Percentiles rank a stretch among this genome's conserved stretches.
phyloP scores from a whole-genome alignment of 768 basidiomycete species.

The Pleurotus cornucopiae region DNA sequence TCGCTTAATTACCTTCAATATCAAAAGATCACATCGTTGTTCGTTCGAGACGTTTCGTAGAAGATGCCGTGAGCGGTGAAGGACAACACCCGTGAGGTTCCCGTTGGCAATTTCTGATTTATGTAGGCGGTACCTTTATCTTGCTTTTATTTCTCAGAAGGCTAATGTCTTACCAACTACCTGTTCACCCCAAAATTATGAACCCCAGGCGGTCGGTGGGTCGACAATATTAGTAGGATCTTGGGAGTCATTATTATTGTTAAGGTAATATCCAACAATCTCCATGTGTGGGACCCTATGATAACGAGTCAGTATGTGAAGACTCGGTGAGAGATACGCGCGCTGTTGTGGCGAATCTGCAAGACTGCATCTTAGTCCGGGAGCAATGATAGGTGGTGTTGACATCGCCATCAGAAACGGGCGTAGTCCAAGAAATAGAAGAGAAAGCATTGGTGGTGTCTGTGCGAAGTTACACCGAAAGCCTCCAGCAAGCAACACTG shows the following conservation, averaged over 20 bases:
- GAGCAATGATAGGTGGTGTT: no score
- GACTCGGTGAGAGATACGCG: not conserved
- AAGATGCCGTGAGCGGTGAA: no score
- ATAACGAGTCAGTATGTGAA: not conserved
- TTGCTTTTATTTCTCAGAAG: not conserved
- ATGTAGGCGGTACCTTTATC: no score
- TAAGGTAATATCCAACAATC: not conserved
- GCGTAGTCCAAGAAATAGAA: not conserved
- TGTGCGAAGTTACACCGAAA: slow-evolving; percentile 7
- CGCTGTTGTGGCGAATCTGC: not conserved
- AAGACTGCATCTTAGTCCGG: not conserved
- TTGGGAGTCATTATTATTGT: not conserved
- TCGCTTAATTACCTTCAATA: not conserved
- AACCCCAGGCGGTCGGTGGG: not conserved
- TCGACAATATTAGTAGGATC: not conserved
- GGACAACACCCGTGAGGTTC: no score
- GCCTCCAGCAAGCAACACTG: not conserved
- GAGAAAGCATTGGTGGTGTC: not conserved
- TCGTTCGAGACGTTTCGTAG: no score
- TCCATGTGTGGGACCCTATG: slow-evolving; percentile 3
- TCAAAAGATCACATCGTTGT: no score
- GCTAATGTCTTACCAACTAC: not conserved
- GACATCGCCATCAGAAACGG: not conserved
- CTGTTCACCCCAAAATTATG: slow-evolving; percentile 3
- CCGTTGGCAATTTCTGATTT: no score